These are phyloP conservation scores for Leishmania arabica DNA, from an alignment of 208 protist genomes.

Conservation along the genomic window DNA sequence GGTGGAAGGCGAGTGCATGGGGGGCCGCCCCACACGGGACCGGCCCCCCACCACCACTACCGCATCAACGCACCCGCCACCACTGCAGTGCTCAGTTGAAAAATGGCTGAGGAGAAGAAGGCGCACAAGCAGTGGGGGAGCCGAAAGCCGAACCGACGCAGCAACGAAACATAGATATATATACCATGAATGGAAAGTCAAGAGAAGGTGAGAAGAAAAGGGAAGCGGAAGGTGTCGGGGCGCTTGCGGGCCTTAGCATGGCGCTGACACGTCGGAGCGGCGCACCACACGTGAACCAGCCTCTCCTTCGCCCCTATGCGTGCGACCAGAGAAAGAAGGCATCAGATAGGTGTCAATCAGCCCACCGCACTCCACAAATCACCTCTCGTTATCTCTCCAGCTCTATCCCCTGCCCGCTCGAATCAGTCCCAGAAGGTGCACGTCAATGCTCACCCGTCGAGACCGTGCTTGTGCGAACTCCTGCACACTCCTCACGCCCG, in stretches of 20 bases:
- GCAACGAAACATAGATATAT: neutral
- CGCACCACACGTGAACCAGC: neutral
- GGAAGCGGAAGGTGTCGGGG: neutral
- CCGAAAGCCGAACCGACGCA: neutral
- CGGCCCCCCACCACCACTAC: neutral
- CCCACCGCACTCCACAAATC: neutral
- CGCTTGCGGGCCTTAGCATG: neutral
- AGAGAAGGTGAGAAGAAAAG: conserved; percentile 16
- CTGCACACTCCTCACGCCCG: neutral
- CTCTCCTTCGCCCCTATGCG: neutral
- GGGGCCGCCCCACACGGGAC: neutral
- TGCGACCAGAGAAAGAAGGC: neutral
- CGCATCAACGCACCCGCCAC: neutral
- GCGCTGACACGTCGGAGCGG: neutral
- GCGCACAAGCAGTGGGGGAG: neutral
- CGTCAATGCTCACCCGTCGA: neutral
- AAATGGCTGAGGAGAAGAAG: neutral
- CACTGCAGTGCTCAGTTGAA: neutral
- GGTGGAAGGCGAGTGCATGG: neutral
- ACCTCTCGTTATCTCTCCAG: neutral
- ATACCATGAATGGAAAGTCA: conserved; percentile 1
- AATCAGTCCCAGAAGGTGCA: neutral
- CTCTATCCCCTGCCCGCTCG: neutral
- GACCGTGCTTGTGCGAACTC: neutral
- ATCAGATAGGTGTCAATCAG: neutral